Conservation (phyloP, 495 filamentous ascomycete genomes). For the Immersiella caudata region DNA sequence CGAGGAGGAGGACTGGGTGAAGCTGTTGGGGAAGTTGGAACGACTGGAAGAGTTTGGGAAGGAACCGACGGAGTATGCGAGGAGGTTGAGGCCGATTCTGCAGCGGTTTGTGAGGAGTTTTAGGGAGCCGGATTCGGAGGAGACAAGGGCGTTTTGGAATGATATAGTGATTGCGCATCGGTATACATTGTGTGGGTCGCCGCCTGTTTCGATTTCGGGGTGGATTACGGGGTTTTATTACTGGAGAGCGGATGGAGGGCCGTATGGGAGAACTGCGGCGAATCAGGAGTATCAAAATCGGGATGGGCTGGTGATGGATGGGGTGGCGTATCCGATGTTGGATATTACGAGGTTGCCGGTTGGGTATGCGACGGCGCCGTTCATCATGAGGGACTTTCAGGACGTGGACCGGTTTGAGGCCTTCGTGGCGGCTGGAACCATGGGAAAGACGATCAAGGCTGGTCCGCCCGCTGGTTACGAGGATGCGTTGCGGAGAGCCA, state of each 20-base stretch:
- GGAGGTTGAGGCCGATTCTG: constrained; percentile 40
- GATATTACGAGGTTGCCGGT: constrained; percentile 34
- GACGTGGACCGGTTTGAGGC: constrained; percentile 28
- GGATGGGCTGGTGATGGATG: no score
- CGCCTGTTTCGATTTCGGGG: constrained; percentile 39
- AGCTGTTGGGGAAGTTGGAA: constrained; percentile 34
- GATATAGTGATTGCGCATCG: constrained; percentile 32
- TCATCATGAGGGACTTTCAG: constrained; percentile 34
- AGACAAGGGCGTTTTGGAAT: constrained; percentile 47
- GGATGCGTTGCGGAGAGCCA: constrained; percentile 24
- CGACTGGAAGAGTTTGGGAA: constrained; percentile 38
- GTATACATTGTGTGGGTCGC: constrained; percentile 28
- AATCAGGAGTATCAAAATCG: no score
- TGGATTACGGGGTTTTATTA: constrained; percentile 56
- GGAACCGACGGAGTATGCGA: constrained; percentile 37
- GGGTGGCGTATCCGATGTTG: constrained; percentile 25
- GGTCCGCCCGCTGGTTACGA: constrained; percentile 31
- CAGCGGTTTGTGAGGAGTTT: constrained; percentile 40
- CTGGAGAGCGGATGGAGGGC: constrained; percentile 46
- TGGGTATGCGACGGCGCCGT: constrained; percentile 36
- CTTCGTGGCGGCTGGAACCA: constrained; percentile 33
- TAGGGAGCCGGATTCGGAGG: constrained; percentile 37
- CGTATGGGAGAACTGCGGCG: constrained; percentile 4
- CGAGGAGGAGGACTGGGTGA: constrained; percentile 39
- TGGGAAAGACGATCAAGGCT: constrained; percentile 33